Conservation (phyloP, 2,329 filamentous ascomycete species). For the Fusarium heterosporum region DNA sequence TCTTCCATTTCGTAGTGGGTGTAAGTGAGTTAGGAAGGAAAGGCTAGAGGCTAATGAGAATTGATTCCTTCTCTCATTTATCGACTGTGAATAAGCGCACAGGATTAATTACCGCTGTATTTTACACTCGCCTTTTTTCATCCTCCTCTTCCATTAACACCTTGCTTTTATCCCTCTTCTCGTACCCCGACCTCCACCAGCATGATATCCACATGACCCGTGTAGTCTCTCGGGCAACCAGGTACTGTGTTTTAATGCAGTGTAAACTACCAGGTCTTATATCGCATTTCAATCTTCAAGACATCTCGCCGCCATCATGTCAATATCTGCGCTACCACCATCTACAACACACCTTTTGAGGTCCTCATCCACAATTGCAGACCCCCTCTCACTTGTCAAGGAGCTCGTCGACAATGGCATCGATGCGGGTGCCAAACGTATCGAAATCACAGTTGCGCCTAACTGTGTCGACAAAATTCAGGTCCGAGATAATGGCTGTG, state of each 20-base stretch:
- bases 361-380: constrained; percentile 69
- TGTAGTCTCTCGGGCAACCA: constrained; percentile 45
- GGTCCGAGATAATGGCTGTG: constrained; percentile 79
- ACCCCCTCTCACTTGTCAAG: constrained; percentile 73
- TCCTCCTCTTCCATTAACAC: not conserved
- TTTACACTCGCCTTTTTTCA: not conserved
- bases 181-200: constrained; percentile 28
- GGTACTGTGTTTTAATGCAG: constrained; percentile 33
- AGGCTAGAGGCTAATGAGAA: not conserved
- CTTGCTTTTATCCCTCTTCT: constrained; percentile 21
- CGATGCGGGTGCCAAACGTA: constrained; percentile 74
- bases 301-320: constrained; percentile 52
- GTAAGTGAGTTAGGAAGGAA: constrained; percentile 22
- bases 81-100: constrained; percentile 10
- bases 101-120: constrained; percentile 3
- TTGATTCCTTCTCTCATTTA: constrained; percentile 14
- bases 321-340: constrained; percentile 62
- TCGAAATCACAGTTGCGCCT: constrained; percentile 72
- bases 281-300: constrained; percentile 26
- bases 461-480: constrained; percentile 77
- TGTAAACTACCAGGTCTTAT: constrained; percentile 26
- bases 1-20: not conserved
- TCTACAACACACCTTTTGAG: constrained; percentile 67
- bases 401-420: constrained; percentile 83
- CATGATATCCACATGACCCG: constrained; percentile 44